Evolutionary conservation across 2,329 filamentous ascomycete species (phyloP).

Genomic region (Stemphylium beticola): DNA sequence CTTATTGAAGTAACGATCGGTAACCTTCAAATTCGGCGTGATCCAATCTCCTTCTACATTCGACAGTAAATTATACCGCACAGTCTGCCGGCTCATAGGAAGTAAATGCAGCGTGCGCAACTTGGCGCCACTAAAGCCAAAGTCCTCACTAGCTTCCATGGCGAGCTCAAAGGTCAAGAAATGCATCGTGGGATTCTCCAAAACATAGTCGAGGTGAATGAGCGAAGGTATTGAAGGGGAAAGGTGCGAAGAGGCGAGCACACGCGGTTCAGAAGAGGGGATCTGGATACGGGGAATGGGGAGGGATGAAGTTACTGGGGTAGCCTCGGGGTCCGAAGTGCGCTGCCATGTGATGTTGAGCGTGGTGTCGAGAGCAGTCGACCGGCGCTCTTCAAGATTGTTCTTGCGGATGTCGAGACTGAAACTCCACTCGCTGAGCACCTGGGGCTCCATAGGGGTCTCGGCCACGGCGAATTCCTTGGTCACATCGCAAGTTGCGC

Average conservation of each 20-base stretch:
- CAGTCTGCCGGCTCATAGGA: constrained; percentile 75
- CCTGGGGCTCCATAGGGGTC: constrained; percentile 65
- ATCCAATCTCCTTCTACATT: constrained; percentile 70
- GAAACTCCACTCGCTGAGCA: constrained; percentile 75
- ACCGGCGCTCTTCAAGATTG: constrained; percentile 80
- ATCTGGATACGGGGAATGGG: constrained; percentile 81
- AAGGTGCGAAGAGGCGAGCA: constrained; percentile 63
- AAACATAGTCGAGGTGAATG: constrained; percentile 64
- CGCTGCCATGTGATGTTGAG: constrained; percentile 82
- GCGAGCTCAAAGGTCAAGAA: constrained; percentile 90
- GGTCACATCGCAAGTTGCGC: constrained; percentile 61
- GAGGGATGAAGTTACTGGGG: constrained; percentile 61
- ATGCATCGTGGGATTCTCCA: constrained; percentile 94
- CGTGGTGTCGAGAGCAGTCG: constrained; percentile 74
- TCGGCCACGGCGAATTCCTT: constrained; percentile 37
- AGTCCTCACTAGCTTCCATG: constrained; percentile 92
- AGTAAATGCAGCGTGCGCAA: constrained; percentile 79
- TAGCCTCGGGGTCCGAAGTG: constrained; percentile 41
- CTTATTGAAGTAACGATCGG: constrained; percentile 94
- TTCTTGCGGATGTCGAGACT: constrained; percentile 75
- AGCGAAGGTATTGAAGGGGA: constrained; percentile 38
- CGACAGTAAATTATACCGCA: constrained; percentile 78
- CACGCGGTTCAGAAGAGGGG: constrained; percentile 83
- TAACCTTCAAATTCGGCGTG: constrained; percentile 74
- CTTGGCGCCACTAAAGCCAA: constrained; percentile 92